Conservation (phyloP, 768 basidiomycete genomes). For the Agaricus subrufescens region DNA sequence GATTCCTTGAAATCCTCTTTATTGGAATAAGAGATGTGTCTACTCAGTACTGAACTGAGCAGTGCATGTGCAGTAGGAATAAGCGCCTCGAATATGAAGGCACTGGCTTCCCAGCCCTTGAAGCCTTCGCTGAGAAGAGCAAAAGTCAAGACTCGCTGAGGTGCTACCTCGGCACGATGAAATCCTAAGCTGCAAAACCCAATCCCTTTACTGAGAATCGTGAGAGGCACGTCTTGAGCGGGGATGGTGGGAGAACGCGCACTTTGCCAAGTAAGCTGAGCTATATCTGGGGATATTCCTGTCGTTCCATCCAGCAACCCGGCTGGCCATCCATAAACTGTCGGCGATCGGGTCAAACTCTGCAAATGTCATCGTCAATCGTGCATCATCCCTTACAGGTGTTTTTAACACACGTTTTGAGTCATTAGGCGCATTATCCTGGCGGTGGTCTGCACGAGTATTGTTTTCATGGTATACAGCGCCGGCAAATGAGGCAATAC, state of each 20-base stretch:
- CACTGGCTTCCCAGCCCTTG: slow-evolving; percentile 1
- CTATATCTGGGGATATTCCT: background rate
- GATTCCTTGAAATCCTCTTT: background rate
- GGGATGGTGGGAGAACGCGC: background rate
- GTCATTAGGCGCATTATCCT: background rate
- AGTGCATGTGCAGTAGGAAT: background rate
- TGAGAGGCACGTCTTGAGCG: background rate
- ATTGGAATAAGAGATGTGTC: background rate
- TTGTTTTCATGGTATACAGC: background rate
- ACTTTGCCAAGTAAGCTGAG: slow-evolving; percentile 5
- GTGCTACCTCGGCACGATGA: background rate
- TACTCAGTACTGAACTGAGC: background rate
- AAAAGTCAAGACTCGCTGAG: background rate
- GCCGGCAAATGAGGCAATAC: background rate
- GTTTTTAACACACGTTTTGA: background rate
- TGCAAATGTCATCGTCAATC: background rate
- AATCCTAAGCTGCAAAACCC: slow-evolving; percentile 1
- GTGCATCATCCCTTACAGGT: too few species aligned
- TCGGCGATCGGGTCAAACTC: background rate
- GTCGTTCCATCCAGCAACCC: background rate
- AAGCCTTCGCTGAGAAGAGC: slow-evolving; percentile 1
- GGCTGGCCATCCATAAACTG: background rate
- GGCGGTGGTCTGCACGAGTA: background rate
- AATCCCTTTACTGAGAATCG: background rate
- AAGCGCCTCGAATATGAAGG: slow-evolving; percentile 1